Conservation (phyloP, 2,329 filamentous ascomycete genomes). For the Penicillium sclerotiorum region DNA sequence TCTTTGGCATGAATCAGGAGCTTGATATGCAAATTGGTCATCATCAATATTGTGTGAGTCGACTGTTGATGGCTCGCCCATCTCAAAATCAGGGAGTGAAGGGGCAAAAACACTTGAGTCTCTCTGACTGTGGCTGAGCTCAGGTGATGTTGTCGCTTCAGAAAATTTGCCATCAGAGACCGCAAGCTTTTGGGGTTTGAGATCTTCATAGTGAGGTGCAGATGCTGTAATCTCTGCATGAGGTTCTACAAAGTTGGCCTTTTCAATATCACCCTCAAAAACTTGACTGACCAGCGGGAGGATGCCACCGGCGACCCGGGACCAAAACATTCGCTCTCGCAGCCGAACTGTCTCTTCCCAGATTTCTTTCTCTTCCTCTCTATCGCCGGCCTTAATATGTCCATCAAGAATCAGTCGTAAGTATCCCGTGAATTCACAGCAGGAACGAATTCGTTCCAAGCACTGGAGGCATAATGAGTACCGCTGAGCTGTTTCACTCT, state of each 20-base stretch:
- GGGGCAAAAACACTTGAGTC: slow-evolving; percentile 5
- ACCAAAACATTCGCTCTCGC: slow-evolving; percentile 97
- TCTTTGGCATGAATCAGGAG: slow-evolving; percentile 10
- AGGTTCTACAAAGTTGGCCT: slow-evolving; percentile 5
- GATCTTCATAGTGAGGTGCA: background rate
- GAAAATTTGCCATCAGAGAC: slow-evolving; percentile 8
- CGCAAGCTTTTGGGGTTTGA: slow-evolving; percentile 11
- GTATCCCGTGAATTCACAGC: slow-evolving; percentile 91
- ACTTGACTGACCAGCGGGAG: slow-evolving; percentile 61
- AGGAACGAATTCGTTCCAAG: slow-evolving; percentile 77
- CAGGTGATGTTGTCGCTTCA: background rate
- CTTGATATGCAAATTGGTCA: slow-evolving; percentile 5
- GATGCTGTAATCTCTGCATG: background rate
- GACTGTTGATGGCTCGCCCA: slow-evolving; percentile 10
- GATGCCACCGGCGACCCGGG: slow-evolving; percentile 86
- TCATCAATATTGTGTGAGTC: slow-evolving; percentile 12
- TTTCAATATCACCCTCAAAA: slow-evolving; percentile 24
- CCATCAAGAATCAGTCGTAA: slow-evolving; percentile 89
- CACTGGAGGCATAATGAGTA: slow-evolving; percentile 92
- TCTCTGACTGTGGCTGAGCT: slow-evolving; percentile 3
- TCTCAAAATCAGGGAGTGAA: slow-evolving; percentile 8
- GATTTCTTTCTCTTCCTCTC: slow-evolving; percentile 80
- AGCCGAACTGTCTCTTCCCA: slow-evolving; percentile 94
- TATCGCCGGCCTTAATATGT: slow-evolving; percentile 81
- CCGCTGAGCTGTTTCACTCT: slow-evolving; percentile 80